Evolutionary conservation across 352 stramenopile species (phyloP).

Genomic region (Phytopythium cucurbitacearum): DNA sequence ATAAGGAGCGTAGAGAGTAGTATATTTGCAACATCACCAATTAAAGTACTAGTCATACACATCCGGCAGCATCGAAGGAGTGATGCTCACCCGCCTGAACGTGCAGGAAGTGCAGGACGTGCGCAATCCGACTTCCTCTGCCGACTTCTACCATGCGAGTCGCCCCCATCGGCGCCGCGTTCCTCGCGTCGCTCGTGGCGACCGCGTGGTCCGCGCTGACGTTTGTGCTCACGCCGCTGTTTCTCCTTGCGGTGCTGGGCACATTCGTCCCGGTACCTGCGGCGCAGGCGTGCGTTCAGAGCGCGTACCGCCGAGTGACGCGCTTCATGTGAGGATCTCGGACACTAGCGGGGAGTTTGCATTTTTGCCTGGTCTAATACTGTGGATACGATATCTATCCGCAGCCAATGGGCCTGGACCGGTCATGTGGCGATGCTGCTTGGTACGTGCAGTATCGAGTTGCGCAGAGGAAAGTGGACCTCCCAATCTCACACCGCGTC

Average conservation of each 20-base stretch:
- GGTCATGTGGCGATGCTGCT: slow-evolving; percentile 60
- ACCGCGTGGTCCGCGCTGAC: slow-evolving; percentile 54
- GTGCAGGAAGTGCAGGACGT: neutral
- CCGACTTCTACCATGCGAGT: slow-evolving; percentile 22
- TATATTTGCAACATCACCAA: neutral
- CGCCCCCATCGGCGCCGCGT: slow-evolving; percentile 34
- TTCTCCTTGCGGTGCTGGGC: slow-evolving; percentile 30
- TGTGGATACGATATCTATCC: slow-evolving; percentile 1
- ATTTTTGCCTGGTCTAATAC: neutral
- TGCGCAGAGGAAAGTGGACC: neutral
- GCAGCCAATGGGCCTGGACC: slow-evolving; percentile 80
- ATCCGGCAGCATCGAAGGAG: neutral
- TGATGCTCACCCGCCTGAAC: neutral
- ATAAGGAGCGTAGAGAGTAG: too few species aligned
- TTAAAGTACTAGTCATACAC: neutral
- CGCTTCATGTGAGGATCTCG: slow-evolving; percentile 41
- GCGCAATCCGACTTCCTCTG: neutral
- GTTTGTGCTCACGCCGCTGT: slow-evolving; percentile 51
- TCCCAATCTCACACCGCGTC: neutral
- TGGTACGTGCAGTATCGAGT: slow-evolving; percentile 15
- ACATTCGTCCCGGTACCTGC: neutral
- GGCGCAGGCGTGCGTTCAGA: slow-evolving; percentile 4
- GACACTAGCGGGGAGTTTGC: neutral
- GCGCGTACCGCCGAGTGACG: slow-evolving; percentile 45
- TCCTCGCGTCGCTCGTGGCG: slow-evolving; percentile 43